A percentile compares a stretch with the other conserved stretches of the same genome.
These are phyloP conservation scores for Metschnikowia matae DNA, from an alignment of 805 yeast species.

Conservation along the genomic window DNA sequence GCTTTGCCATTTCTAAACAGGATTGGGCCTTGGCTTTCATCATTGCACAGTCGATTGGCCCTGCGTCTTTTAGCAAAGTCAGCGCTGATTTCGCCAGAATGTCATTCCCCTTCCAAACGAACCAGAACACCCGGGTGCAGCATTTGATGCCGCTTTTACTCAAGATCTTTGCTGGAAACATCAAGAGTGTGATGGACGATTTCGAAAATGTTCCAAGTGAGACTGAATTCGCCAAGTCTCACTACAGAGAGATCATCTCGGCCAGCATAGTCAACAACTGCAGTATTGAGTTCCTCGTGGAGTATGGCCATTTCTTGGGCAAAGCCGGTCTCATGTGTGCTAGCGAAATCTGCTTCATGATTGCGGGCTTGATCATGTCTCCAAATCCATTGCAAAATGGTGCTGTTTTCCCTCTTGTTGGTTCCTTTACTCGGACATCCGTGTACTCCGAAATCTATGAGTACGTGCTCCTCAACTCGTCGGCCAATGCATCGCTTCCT, in stretches of 20 bases:
- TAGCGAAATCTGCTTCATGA: slow-evolving; percentile 43
- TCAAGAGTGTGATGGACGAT: slow-evolving; percentile 48
- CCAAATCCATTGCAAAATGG: slow-evolving; percentile 22
- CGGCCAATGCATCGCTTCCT: slow-evolving; percentile 23
- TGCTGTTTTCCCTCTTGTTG: slow-evolving; percentile 37
- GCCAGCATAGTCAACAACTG: slow-evolving; percentile 35
- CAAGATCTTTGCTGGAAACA: slow-evolving; percentile 61
- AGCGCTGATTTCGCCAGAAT: slow-evolving; percentile 55
- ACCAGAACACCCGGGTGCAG: slow-evolving; percentile 33
- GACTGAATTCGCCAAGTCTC: slow-evolving; percentile 45
- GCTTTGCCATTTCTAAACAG: slow-evolving; percentile 53
- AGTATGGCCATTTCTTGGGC: slow-evolving; percentile 48
- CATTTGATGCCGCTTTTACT: slow-evolving; percentile 53
- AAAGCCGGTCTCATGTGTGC: slow-evolving; percentile 30
- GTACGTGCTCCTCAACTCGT: slow-evolving; percentile 34
- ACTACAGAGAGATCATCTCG: slow-evolving; percentile 49
- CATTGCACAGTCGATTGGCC: slow-evolving; percentile 62
- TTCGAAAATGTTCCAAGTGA: slow-evolving; percentile 39
- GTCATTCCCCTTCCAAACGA: slow-evolving; percentile 38
- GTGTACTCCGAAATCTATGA: slow-evolving; percentile 72
- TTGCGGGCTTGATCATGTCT: slow-evolving; percentile 46
- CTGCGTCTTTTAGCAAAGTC: slow-evolving; percentile 53
- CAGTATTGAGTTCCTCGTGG: slow-evolving; percentile 41
- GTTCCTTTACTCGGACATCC: slow-evolving; percentile 27
- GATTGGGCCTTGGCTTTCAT: slow-evolving; percentile 79